These are phyloP conservation scores for Lyophyllum decastes DNA, from an alignment of 768 basidiomycete genomes.

Conservation along the genomic window DNA sequence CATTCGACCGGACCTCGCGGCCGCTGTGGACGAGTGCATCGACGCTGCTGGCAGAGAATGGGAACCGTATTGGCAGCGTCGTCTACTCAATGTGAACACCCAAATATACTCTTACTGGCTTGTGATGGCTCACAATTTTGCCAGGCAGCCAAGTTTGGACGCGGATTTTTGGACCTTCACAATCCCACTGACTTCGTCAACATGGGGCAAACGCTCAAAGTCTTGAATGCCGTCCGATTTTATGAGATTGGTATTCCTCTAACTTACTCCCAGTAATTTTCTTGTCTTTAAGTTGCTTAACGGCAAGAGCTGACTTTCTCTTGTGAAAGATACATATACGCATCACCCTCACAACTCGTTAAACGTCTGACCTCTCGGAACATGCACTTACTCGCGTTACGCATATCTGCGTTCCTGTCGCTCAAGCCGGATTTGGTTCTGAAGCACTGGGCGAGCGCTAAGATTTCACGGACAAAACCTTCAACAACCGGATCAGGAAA, in stretches of 20 bases:
- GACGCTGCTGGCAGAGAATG: slow-evolving; percentile 93
- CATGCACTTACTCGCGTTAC: slow-evolving; percentile 88
- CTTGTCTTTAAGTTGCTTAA: slow-evolving; percentile 1
- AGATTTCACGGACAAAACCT: slow-evolving; percentile 76
- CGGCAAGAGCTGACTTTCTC: background rate
- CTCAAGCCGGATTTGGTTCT: slow-evolving; percentile 86
- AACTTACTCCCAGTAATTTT: slow-evolving; percentile 82
- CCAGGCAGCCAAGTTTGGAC: slow-evolving; percentile 95
- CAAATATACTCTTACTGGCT: background rate
- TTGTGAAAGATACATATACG: slow-evolving; percentile 70
- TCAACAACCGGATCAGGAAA: slow-evolving; percentile 51
- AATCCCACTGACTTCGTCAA: slow-evolving; percentile 90
- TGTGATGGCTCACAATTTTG: background rate
- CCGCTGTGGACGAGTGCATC: slow-evolving; percentile 79
- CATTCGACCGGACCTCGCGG: slow-evolving; percentile 63
- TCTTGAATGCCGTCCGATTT: slow-evolving; percentile 89
- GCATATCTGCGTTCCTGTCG: slow-evolving; percentile 82
- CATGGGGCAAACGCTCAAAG: slow-evolving; percentile 91
- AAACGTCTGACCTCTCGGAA: slow-evolving; percentile 83
- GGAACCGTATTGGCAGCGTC: slow-evolving; percentile 88
- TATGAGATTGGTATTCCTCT: slow-evolving; percentile 94
- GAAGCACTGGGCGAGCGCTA: slow-evolving; percentile 94
- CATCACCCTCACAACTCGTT: slow-evolving; percentile 81
- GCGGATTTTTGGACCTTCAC: slow-evolving; percentile 90
- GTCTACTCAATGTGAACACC: slow-evolving; percentile 71